phyloP scores from a whole-genome alignment of 2,329 filamentous ascomycete genomes.

The Zarea fungicola region DNA sequence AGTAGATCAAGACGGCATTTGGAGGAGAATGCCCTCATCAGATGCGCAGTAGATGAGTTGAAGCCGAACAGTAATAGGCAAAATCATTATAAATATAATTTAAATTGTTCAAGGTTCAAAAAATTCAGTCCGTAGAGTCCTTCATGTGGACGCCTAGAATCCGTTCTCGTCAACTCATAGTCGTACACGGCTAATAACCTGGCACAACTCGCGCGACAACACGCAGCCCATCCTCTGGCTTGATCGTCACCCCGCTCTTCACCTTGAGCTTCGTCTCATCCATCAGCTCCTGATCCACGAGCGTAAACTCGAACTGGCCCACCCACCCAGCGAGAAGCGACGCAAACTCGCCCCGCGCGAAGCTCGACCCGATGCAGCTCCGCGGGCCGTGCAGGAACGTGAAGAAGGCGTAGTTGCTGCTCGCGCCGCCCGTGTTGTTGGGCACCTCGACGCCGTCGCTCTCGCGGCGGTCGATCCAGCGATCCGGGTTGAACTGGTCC shows the following conservation, averaged over 20 bases:
- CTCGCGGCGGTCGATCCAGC: slow-evolving; percentile 56
- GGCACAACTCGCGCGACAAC: slow-evolving; percentile 62
- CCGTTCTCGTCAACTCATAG: too few relatives aligned
- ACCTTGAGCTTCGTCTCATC: slow-evolving; percentile 64
- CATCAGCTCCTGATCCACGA: slow-evolving; percentile 53
- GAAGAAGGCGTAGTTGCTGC: slow-evolving; percentile 70
- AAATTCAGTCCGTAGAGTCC: too few relatives aligned
- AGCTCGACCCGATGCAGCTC: slow-evolving; percentile 77
- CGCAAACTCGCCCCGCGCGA: slow-evolving; percentile 80
- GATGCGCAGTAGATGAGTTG: too few relatives aligned
- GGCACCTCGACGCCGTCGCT: slow-evolving; percentile 20
- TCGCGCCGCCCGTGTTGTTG: slow-evolving; percentile 55
- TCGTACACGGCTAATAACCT: slow-evolving; percentile 52
- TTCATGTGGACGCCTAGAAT: too few relatives aligned
- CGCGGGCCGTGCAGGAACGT: slow-evolving; percentile 84
- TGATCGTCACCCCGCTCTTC: slow-evolving; percentile 64
- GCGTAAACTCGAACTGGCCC: slow-evolving; percentile 64
- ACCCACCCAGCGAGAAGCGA: slow-evolving; percentile 74
- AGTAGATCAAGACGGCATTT: background rate
- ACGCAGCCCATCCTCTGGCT: slow-evolving; percentile 66
- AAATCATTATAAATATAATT: too few relatives aligned
- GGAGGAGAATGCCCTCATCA: slow-evolving; percentile 6
- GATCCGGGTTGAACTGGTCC: slow-evolving; percentile 68
- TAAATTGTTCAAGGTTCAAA: too few relatives aligned
- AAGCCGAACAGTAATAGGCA: too few relatives aligned